phyloP scores from a whole-genome alignment of 2,329 filamentous ascomycete genomes.

The Pseudocercospora musae region DNA sequence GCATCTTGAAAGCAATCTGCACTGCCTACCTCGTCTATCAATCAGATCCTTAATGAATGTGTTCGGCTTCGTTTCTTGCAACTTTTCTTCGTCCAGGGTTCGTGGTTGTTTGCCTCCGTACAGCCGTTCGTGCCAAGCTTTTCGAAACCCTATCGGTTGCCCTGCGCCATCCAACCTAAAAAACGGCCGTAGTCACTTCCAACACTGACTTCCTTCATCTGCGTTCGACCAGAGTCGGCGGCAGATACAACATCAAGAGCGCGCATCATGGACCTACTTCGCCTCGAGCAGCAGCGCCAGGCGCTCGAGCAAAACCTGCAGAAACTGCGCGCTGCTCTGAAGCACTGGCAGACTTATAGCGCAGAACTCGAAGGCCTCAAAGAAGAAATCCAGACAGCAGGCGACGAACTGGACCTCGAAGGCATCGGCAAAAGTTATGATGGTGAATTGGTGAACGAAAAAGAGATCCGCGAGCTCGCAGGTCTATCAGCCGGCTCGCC shows the following conservation, averaged over 20 bases:
- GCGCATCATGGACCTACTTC: constrained; percentile 52
- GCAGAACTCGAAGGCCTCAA: constrained; percentile 87
- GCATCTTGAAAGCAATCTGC: background rate
- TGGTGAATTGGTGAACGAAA: constrained; percentile 61
- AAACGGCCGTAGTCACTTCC: background rate
- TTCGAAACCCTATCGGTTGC: background rate
- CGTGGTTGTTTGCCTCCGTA: background rate
- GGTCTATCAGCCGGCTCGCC: constrained; percentile 43
- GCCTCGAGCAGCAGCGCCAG: constrained; percentile 71
- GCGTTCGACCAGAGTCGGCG: background rate
- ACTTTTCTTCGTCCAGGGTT: constrained; percentile 10
- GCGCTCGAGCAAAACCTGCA: constrained; percentile 72
- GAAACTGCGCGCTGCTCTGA: constrained; percentile 70
- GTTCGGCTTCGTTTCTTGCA: background rate
- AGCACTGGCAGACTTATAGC: constrained; percentile 88
- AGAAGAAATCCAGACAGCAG: constrained; percentile 67
- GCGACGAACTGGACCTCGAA: constrained; percentile 23
- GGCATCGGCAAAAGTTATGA: constrained; percentile 57
- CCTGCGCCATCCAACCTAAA: background rate
- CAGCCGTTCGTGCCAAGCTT: background rate
- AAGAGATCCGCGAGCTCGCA: constrained; percentile 56
- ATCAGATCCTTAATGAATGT: background rate
- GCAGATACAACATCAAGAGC: background rate
- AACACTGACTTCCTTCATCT: background rate
- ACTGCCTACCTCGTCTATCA: background rate